Percentiles rank a stretch among this genome's conserved stretches.
These are phyloP conservation scores for Chlorella sp. DNA, from an alignment of 139 green algal genomes.

Conservation along the genomic window DNA sequence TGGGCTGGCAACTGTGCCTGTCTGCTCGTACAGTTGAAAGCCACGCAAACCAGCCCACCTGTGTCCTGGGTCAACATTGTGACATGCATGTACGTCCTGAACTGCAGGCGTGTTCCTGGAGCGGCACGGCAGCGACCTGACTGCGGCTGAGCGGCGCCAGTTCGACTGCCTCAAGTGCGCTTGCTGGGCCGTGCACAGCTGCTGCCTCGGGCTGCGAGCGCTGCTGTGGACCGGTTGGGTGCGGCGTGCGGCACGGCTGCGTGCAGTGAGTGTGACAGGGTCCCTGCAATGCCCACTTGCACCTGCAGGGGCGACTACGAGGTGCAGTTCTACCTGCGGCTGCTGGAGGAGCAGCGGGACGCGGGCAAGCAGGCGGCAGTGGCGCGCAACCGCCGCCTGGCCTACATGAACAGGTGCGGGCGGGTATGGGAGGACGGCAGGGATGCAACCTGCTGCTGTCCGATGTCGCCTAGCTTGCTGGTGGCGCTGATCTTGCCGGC, in stretches of 20 bases:
- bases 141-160: slow-evolving; percentile 30
- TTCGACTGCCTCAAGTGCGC: slow-evolving; percentile 52
- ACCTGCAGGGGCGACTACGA: slow-evolving; percentile 24
- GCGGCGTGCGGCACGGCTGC: too few relatives aligned
- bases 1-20: too few relatives aligned
- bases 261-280: too few relatives aligned
- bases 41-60: too few relatives aligned
- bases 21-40: too few relatives aligned
- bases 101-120: slow-evolving; percentile 58
- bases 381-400: slow-evolving; percentile 74
- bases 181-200: slow-evolving; percentile 3
- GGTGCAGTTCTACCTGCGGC: slow-evolving; percentile 49
- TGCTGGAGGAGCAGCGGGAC: slow-evolving; percentile 34
- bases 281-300: too few relatives aligned
- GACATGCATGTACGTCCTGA: too few relatives aligned
- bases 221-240: too few relatives aligned
- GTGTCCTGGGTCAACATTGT: too few relatives aligned
- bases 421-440: neutral
- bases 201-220: neutral
- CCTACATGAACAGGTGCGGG: slow-evolving; percentile 57
- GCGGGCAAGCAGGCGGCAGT: neutral
- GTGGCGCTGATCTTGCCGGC: neutral
- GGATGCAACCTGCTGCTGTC: too few relatives aligned
- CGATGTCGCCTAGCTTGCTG: too few relatives aligned
- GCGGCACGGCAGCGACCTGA: slow-evolving; percentile 46